Evolutionary conservation across 2,329 filamentous ascomycete species (phyloP).

Genomic region (Cytospora paraplurivora): DNA sequence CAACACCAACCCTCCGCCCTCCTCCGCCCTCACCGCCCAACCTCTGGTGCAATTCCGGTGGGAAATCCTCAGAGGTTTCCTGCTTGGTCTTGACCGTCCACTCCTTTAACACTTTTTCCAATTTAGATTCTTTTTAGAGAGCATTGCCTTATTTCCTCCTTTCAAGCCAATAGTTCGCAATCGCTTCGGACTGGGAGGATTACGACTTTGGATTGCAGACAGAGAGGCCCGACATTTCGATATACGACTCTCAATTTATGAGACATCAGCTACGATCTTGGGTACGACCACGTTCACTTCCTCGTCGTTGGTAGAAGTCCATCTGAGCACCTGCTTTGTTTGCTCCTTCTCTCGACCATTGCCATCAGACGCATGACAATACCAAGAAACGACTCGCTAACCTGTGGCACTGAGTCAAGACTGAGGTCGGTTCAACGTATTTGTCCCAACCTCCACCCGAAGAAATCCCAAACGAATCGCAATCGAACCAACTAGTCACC

Average conservation of each 20-base stretch:
- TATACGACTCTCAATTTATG: constrained; percentile 6
- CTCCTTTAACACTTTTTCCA: constrained; percentile 48
- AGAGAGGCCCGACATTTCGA: constrained; percentile 11
- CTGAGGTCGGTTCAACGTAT: constrained; percentile 23
- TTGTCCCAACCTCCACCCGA: constrained; percentile 23
- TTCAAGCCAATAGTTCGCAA: constrained; percentile 22
- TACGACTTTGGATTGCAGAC: constrained; percentile 15
- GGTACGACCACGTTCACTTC: constrained; percentile 15
- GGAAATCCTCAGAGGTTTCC: constrained; percentile 52
- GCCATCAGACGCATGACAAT: constrained; percentile 35
- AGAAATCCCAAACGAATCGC: constrained; percentile 15
- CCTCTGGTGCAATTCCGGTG: constrained; percentile 59
- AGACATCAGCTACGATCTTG: constrained; percentile 11
- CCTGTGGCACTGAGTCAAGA: constrained; percentile 17
- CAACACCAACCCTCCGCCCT: constrained; percentile 35
- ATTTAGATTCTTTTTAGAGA: constrained; percentile 28
- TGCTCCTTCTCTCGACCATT: constrained; percentile 23
- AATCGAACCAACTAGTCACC: constrained; percentile 11
- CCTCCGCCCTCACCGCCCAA: constrained; percentile 22
- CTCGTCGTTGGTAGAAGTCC: constrained; percentile 4
- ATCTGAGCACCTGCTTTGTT: constrained; percentile 15
- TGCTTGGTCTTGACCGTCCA: constrained; percentile 62
- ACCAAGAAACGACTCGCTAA: constrained; percentile 18
- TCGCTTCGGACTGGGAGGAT: constrained; percentile 25
- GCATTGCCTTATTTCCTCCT: constrained; percentile 31